These are phyloP conservation scores for Mycena maculata DNA, from an alignment of 768 basidiomycete genomes.

Conservation along the genomic window DNA sequence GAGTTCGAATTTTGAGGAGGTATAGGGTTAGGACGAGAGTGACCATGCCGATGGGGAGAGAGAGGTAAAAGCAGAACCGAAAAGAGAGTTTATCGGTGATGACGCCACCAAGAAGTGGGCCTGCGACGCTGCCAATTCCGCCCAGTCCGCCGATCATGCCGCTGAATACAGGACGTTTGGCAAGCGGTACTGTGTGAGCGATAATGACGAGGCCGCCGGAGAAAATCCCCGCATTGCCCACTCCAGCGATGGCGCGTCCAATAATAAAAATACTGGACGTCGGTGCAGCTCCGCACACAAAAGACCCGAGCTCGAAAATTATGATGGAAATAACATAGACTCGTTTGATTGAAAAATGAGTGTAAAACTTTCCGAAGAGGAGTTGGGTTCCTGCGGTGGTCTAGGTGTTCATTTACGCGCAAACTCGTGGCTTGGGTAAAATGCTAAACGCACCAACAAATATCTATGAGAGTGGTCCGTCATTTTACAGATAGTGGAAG, in stretches of 20 bases:
- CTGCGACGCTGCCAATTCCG: conserved; percentile 38
- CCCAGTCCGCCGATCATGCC: conserved; percentile 50
- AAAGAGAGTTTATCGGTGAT: conserved; percentile 46
- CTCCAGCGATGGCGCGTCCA: conserved; percentile 58
- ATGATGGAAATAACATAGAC: conserved; percentile 34
- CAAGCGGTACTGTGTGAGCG: conserved; percentile 43
- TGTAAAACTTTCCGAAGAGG: conserved; percentile 25
- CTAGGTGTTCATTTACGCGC: conserved; percentile 6
- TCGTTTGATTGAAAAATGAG: conserved; percentile 12
- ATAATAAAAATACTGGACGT: conserved; percentile 47
- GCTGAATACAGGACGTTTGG: conserved; percentile 47
- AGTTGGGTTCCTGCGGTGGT: conserved; percentile 27
- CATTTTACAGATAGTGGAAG: background rate
- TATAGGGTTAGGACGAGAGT: conserved; percentile 25
- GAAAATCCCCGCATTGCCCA: conserved; percentile 54
- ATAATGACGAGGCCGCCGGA: conserved; percentile 40
- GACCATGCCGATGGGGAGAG: conserved; percentile 26
- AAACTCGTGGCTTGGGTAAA: background rate
- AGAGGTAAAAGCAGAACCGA: conserved; percentile 46
- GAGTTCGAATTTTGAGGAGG: conserved; percentile 32
- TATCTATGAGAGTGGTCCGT: conserved; percentile 9
- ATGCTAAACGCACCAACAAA: conserved; percentile 15
- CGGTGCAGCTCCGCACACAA: conserved; percentile 52
- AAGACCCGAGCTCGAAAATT: conserved; percentile 58
- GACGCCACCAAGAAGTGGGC: conserved; percentile 45